These are phyloP conservation scores for Fusarium anguioides DNA, from an alignment of 2,329 filamentous ascomycete genomes.

Conservation along the genomic window DNA sequence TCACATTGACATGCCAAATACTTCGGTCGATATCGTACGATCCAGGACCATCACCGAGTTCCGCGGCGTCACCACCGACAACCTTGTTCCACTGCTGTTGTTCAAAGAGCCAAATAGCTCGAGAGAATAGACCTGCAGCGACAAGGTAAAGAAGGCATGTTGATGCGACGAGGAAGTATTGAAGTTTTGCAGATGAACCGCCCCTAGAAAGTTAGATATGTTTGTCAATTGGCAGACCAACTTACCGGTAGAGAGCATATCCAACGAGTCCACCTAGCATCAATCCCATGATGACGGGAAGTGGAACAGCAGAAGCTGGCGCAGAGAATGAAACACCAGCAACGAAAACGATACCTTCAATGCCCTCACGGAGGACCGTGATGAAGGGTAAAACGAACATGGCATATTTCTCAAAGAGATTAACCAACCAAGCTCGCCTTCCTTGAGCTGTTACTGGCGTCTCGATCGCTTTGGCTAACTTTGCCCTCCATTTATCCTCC, in stretches of 20 bases:
- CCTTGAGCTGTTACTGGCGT: constrained; percentile 58
- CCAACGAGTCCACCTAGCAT: constrained; percentile 74
- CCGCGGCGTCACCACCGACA: constrained; percentile 67
- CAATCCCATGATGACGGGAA: constrained; percentile 80
- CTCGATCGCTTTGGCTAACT: constrained; percentile 78
- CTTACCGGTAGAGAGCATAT: constrained; percentile 79
- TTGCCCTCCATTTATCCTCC: constrained; percentile 86
- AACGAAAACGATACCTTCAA: constrained; percentile 90
- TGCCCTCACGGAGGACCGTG: constrained; percentile 84
- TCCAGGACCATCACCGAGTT: constrained; percentile 70
- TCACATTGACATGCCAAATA: constrained; percentile 85
- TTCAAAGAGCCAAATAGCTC: constrained; percentile 80
- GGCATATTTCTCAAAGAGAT: constrained; percentile 80
- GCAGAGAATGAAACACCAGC: constrained; percentile 83
- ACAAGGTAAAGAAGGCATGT: constrained; percentile 89
- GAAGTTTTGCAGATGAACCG: constrained; percentile 60
- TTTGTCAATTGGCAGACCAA: constrained; percentile 7
- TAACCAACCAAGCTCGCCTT: constrained; percentile 63
- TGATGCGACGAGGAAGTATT: constrained; percentile 83
- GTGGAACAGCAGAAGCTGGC: constrained; percentile 79
- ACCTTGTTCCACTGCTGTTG: constrained; percentile 74
- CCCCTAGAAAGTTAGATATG: constrained; percentile 47
- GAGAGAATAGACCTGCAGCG: constrained; percentile 83
- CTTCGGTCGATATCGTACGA: constrained; percentile 82
- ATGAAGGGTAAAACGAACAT: constrained; percentile 90